Evolutionary conservation across 169 alveolate genomes (phyloP), one percentile per base, ranked within the genome.

Genomic region (Plasmodium relictum): DNA sequence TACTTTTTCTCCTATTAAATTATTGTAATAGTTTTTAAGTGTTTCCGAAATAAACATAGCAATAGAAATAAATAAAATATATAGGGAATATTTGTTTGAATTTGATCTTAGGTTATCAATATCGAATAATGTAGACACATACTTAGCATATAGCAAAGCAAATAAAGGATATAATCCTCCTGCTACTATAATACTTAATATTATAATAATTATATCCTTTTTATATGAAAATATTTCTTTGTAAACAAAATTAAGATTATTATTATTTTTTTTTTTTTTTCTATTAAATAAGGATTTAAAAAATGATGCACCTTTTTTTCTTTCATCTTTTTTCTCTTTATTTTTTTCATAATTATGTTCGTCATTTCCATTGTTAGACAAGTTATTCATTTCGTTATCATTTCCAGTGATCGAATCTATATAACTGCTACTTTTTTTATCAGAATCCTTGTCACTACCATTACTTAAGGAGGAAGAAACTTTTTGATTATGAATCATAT

Each of bases 401-500:
- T 39, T 26, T 8, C 78, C 88, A 7, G 31, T 7, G 31, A 45
- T 56, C 16, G 88, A 63, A 10, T 68, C 88, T 66, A 62, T 88
- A 65, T 58, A 70, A 22, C n/a, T 45, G 16, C 78, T 66, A 59
- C 92, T 70, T 39, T 85, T 85, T 22, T 42, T 85, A 22, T 85
- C 92, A 14, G 83, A 66, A 3, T 68, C 73, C 1, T 56, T 63
- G 48, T 70, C 74, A 14, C 39, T 22, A 58, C 24, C 74, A 16
- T 58, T 59, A n/a, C 22, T 45, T 6, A 9, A 8, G 0, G 62
- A 52, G 20, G 76, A 65, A 0, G 85, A 73, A 8, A 74, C 50
- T 56, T 88, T 65, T 39, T 88, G 93, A 14, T 72, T 74, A 24
- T 88, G 16, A 42, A 89, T 88, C 91, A 93, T 89, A 24, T 80